These are phyloP conservation scores for Globisporangium camurandrum DNA, from an alignment of 352 stramenopile genomes.

Conservation along the genomic window DNA sequence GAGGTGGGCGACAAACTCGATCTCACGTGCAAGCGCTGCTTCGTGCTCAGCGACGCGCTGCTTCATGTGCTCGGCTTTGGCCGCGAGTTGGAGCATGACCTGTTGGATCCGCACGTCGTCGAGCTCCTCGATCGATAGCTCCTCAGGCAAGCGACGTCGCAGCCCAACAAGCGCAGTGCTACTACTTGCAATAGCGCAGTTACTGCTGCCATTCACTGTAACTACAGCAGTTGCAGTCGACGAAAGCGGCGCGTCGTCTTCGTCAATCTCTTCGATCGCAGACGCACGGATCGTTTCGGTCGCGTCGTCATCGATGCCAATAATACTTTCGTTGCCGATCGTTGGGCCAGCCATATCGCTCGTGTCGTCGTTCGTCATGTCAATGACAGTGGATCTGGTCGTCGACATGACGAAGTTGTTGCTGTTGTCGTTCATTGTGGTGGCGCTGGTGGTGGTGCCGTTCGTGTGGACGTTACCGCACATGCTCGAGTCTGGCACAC, in stretches of 20 bases:
- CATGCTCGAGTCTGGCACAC: background rate
- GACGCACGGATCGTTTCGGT: background rate
- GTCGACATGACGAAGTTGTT: too few relatives aligned
- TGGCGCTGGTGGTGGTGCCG: background rate
- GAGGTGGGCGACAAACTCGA: conserved; percentile 19
- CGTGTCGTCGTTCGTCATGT: background rate
- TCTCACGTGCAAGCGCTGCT: conserved; percentile 19
- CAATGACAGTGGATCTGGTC: background rate
- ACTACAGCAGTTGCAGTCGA: background rate
- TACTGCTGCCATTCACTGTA: background rate
- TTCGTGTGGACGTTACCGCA: background rate
- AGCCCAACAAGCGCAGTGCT: too few relatives aligned
- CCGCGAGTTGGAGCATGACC: conserved; percentile 20
- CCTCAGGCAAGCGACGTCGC: too few relatives aligned
- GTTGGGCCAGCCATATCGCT: background rate
- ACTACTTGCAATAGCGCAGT: too few relatives aligned
- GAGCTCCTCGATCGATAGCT: conserved; percentile 1
- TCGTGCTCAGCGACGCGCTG: conserved; percentile 28
- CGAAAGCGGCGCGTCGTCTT: conserved; percentile 1
- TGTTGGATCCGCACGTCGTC: conserved; percentile 23
- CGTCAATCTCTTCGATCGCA: conserved; percentile 13
- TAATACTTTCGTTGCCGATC: background rate
- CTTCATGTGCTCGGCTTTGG: conserved; percentile 24
- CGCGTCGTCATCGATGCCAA: background rate
- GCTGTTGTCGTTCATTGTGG: background rate